Evolutionary conservation across 2,329 filamentous ascomycete genomes (phyloP), one percentile per base, ranked within the genome.

Genomic region (Chaetomium globosum): DNA sequence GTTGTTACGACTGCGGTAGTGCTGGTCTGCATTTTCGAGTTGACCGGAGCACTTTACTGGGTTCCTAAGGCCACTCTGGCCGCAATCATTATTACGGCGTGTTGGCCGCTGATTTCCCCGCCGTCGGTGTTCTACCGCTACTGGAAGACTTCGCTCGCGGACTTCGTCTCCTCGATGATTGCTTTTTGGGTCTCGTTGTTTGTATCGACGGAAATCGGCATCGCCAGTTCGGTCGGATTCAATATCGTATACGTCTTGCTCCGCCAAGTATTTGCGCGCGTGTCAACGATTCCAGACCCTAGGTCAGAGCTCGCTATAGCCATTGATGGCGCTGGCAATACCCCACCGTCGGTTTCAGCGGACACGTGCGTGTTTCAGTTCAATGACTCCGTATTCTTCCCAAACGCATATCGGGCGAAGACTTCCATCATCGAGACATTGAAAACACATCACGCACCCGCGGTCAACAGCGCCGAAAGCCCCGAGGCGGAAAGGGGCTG

Each of bases 1-100:
- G 69, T 87, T 26, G 78, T 89, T 61, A 88, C 87, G 0, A 82
- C 85, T 2, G 85, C 81, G 4, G 84, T 87, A 56, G 85, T 89
- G 21, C 76, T 89, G 8, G 74, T 89, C 1, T 85, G 82, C 23
- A 82, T 89, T 30, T 89, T 86, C 71, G 81, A 86, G 65, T 81
- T 89, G 46, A 83, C 83, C 0, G 83, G 82, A 0, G 83, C 84
- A 0, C 79, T 90, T 0, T 88, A 86, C 75, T 90, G 86, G 85
- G 86, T 89, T n/a, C 87, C 87, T 0, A 87, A 88, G 69, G 81
- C 87, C 0, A 87, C 85, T 0, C 79, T 89, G 1, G 82, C 87
- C 0, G 87, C 86, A 2, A 88, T 89, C 66, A 88, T 89, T 77
- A 88, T 89, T 69, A 86, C 84, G 65, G 87, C 87, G 6, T 85